phyloP scores from a whole-genome alignment of 768 basidiomycete genomes.

The Suillus luteus region DNA sequence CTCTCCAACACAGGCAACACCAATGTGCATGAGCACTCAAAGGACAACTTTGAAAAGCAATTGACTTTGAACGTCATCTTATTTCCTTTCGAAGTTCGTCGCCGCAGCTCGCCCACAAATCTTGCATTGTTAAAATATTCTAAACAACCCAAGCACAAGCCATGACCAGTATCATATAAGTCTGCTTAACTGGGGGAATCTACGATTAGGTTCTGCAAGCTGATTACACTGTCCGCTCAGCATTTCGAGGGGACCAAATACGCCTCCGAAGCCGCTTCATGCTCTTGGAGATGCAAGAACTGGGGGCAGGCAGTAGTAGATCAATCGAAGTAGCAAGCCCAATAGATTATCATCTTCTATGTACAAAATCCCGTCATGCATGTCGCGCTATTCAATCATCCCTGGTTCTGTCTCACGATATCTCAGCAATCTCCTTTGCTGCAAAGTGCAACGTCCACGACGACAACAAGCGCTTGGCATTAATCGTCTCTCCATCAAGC shows the following conservation, averaged over 20 bases:
- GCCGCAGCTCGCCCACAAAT: not conserved
- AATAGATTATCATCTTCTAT: slow-evolving; percentile 1
- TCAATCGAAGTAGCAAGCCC: not conserved
- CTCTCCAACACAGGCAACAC: not conserved
- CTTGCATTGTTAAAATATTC: not conserved
- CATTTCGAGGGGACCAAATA: no score
- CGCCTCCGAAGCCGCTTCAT: no score
- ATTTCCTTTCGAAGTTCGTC: not conserved
- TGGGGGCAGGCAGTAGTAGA: no score
- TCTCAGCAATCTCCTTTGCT: slow-evolving; percentile 58
- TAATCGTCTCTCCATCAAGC: slow-evolving; percentile 83
- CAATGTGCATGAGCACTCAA: not conserved
- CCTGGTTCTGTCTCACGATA: slow-evolving; percentile 21
- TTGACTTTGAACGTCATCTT: not conserved
- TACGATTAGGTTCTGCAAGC: no score
- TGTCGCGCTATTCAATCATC: not conserved
- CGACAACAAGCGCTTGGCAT: slow-evolving; percentile 76
- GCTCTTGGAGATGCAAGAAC: no score
- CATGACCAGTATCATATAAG: no score
- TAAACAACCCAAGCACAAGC: not conserved
- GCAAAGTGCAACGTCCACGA: slow-evolving; percentile 96
- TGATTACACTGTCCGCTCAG: no score
- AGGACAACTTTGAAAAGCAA: not conserved
- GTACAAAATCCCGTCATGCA: not conserved
- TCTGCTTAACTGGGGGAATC: no score